A percentile compares a stretch with the other conserved stretches of the same genome.
Conservation (phyloP, 139 green algal genomes). For the Tetraselmis striata region DNA sequence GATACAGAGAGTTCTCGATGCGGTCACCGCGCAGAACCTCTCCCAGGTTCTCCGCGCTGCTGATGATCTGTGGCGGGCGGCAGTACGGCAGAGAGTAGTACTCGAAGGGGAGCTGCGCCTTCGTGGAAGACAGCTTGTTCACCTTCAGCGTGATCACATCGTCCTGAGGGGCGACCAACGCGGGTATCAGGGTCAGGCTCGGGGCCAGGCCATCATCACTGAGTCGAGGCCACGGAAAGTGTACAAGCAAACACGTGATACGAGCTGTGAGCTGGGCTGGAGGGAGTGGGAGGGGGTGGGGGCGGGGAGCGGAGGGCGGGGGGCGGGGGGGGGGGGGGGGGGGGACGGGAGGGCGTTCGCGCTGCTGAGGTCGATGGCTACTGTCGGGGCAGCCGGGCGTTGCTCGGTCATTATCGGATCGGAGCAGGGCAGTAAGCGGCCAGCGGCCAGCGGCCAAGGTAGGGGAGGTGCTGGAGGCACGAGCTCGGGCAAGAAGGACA, state of each 20-base stretch:
- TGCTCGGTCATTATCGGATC: too few species aligned
- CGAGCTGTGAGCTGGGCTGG: background rate
- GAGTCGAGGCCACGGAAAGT: background rate
- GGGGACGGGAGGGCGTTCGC: too few species aligned
- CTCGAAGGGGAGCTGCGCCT: constrained; percentile 93
- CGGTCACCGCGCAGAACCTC: constrained; percentile 95
- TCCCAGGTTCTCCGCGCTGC: constrained; percentile 89
- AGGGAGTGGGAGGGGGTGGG: background rate
- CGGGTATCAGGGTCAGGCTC: too few species aligned
- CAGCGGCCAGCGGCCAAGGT: too few species aligned
- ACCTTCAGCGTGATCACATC: constrained; percentile 86
- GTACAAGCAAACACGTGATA: background rate
- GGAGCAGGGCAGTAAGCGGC: too few species aligned
- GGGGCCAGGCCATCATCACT: too few species aligned
- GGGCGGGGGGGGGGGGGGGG: too few species aligned
- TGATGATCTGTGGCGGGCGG: constrained; percentile 79
- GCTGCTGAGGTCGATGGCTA: too few species aligned
- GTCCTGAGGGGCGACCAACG: constrained; percentile 42
- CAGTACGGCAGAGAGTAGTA: constrained; percentile 98
- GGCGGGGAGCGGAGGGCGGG: background rate
- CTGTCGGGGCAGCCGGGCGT: too few species aligned
- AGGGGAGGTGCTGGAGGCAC: background rate
- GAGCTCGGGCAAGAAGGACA: constrained; percentile 15
- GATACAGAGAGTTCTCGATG: constrained; percentile 96
- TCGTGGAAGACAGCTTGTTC: constrained; percentile 92